These are phyloP conservation scores for Amauroascus verrucosus DNA, from an alignment of 2,329 filamentous ascomycete species.

Conservation along the genomic window DNA sequence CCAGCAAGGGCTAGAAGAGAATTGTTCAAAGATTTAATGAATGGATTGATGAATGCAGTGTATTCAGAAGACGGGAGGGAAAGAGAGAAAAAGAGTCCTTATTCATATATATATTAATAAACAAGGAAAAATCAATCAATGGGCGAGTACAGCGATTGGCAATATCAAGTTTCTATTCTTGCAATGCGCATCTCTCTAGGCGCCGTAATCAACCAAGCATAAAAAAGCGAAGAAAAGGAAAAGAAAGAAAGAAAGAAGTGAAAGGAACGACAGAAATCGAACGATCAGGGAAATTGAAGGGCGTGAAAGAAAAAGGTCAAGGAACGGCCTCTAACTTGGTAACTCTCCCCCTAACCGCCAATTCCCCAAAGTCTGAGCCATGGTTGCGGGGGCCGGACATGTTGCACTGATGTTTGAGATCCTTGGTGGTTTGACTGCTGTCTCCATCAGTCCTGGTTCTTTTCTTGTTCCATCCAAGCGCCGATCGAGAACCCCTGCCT, in stretches of 20 bases:
- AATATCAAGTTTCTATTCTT: background rate
- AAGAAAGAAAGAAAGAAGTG: too few relatives aligned
- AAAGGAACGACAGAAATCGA: too few relatives aligned
- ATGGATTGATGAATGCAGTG: too few relatives aligned
- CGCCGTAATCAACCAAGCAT: background rate
- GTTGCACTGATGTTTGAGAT: slow-evolving; percentile 14
- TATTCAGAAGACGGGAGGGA: too few relatives aligned
- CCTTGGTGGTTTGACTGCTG: slow-evolving; percentile 2
- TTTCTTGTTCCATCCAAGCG: slow-evolving; percentile 1
- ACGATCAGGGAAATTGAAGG: too few relatives aligned
- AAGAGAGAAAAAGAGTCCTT: too few relatives aligned
- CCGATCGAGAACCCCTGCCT: slow-evolving; percentile 6
- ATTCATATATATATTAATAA: background rate
- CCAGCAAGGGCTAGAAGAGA: too few relatives aligned
- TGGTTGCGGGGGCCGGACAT: background rate
- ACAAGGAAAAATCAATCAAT: background rate
- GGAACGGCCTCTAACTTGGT: too few relatives aligned
- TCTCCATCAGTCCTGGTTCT: background rate
- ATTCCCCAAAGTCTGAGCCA: too few relatives aligned
- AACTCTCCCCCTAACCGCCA: too few relatives aligned
- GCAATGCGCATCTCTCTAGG: slow-evolving; percentile 1
- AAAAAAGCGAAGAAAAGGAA: background rate
- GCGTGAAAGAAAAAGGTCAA: too few relatives aligned
- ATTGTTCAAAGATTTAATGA: too few relatives aligned
- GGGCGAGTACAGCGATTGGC: background rate